A percentile compares a stretch with the other conserved stretches of the same genome.
These are phyloP conservation scores for Rhodotorula babjevae DNA, from an alignment of 768 basidiomycete species.

Conservation along the genomic window DNA sequence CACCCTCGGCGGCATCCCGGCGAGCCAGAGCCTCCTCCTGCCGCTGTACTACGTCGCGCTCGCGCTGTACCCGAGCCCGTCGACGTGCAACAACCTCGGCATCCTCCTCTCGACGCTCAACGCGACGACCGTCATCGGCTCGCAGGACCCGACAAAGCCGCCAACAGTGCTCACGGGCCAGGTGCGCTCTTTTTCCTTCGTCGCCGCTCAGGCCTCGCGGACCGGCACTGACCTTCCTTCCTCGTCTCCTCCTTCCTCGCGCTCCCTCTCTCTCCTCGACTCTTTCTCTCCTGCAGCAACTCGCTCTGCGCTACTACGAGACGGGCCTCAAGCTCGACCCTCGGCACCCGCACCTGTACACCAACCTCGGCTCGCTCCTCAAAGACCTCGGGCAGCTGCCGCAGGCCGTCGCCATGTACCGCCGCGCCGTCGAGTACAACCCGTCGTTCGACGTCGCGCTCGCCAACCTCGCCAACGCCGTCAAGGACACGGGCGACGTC, in stretches of 20 bases:
- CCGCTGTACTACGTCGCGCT: constrained; percentile 55
- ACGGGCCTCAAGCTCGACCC: constrained; percentile 52
- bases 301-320: constrained; percentile 53
- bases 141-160: constrained; percentile 17
- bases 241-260: no score
- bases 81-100: constrained; percentile 56
- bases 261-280: constrained; percentile 25
- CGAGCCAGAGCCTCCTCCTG: constrained; percentile 49
- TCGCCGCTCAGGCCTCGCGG: constrained; percentile 9
- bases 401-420: constrained; percentile 48
- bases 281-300: constrained; percentile 33
- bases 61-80: constrained; percentile 52
- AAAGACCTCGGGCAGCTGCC: constrained; percentile 53
- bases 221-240: constrained; percentile 15
- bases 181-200: neutral
- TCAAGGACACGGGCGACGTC: constrained; percentile 53
- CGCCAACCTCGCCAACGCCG: constrained; percentile 55
- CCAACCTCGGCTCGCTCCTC: constrained; percentile 55
- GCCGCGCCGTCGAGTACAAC: constrained; percentile 37
- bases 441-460: constrained; percentile 53
- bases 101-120: constrained; percentile 52
- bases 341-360: constrained; percentile 54
- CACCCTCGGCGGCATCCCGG: constrained; percentile 24
- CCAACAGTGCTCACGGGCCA: constrained; percentile 23
- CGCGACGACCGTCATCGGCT: constrained; percentile 38